These are phyloP conservation scores for Arachis monticola DNA, from an alignment of 331 rosid species.

Conservation along the genomic window DNA sequence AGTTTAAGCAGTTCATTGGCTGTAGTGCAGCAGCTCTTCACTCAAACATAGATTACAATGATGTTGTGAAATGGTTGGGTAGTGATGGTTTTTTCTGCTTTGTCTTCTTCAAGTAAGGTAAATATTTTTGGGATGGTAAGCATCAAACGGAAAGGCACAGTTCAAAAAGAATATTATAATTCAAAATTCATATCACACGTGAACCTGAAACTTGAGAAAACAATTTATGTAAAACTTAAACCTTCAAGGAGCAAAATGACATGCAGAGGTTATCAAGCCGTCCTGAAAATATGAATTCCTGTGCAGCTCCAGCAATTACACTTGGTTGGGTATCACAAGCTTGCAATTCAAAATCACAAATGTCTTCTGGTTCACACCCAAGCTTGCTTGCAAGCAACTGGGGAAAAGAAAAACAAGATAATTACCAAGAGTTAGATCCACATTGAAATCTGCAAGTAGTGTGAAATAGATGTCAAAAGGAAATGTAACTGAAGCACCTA, in stretches of 20 bases:
- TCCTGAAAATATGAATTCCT: constrained; percentile 72
- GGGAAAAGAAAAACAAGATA: constrained; percentile 24
- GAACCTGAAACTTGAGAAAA: constrained; percentile 1
- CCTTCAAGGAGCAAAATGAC: constrained; percentile 76
- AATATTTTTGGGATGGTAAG: not conserved
- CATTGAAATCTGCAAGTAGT: not conserved
- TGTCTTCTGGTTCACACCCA: constrained; percentile 59
- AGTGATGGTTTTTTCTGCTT: not conserved
- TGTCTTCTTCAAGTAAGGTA: not conserved
- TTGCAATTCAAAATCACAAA: constrained; percentile 74
- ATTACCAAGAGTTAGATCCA: constrained; percentile 17
- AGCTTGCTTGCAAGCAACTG: constrained; percentile 66
- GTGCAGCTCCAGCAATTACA: constrained; percentile 62
- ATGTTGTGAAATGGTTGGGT: not conserved
- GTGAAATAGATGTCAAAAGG: not conserved
- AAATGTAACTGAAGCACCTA: not conserved
- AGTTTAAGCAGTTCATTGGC: not conserved
- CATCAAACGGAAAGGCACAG: not conserved
- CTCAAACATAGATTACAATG: not conserved
- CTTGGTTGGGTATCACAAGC: constrained; percentile 78
- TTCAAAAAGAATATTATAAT: constrained; percentile 1
- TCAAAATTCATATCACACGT: not conserved
- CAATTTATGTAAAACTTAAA: constrained; percentile 20
- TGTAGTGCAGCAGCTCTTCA: not conserved
- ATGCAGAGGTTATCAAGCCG: constrained; percentile 79